Evolutionary conservation across 106 monocot species (phyloP).

Genomic region (Dendrobium catenatum): DNA sequence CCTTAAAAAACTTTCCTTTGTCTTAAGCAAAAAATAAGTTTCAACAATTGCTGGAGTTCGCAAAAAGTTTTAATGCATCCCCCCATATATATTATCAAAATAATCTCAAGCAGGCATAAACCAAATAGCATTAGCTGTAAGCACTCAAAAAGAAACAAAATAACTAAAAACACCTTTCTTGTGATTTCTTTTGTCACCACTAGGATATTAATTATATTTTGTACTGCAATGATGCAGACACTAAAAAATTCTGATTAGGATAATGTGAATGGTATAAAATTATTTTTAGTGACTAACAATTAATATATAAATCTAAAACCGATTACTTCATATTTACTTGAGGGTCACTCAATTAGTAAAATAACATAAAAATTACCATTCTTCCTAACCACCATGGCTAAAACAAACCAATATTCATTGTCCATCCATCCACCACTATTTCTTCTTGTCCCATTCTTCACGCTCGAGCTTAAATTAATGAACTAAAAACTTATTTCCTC

Average conservation of each 20-base stretch:
- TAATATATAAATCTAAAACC: no score
- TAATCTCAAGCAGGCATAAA: neutral
- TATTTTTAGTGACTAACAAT: no score
- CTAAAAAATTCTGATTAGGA: neutral
- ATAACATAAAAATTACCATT: no score
- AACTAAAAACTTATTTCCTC: no score
- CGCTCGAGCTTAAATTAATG: no score
- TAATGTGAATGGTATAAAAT: neutral
- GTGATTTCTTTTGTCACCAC: neutral
- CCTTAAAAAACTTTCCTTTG: neutral
- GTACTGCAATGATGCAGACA: neutral
- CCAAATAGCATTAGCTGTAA: neutral
- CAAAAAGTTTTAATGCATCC: neutral
- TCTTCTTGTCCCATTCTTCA: no score
- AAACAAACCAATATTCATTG: no score
- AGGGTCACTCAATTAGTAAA: no score
- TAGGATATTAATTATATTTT: neutral
- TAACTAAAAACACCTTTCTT: neutral
- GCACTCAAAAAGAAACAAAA: neutral
- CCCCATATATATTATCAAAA: neutral
- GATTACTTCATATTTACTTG: no score
- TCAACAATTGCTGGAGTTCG: neutral
- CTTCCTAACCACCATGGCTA: no score
- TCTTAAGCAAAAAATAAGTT: neutral
- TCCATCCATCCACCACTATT: no score